Base-by-base conservation (phyloP, 2,329 filamentous ascomycete genomes). In the Colletotrichum graminicola region DNA sequence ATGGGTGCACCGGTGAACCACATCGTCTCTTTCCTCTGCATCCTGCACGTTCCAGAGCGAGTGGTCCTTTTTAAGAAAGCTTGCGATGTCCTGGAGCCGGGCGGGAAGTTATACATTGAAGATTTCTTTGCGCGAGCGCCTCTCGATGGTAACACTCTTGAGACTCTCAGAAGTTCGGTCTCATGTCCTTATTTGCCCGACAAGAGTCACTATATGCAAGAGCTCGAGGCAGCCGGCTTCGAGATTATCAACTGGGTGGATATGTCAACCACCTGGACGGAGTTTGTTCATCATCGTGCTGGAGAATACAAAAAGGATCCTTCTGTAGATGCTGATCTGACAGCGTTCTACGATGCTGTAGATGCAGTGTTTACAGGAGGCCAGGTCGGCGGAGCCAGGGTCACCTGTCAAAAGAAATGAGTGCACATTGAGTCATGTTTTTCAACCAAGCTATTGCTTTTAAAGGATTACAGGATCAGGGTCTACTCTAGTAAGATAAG, bases 11-110 rank as follows among this genome's bases (percentile, higher is more conserved):
- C 71, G 0, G 72, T 72, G 16, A 69, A 76, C 47, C 72, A 75
- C 60, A 57, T 75, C 41, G 66, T 76, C 29, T 75, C 75, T 14
- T 73, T 76, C 45, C 68, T 76, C n/a, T 75, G 73, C 64, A 72
- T 76, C 47, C 45, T 75, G 43, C 75, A 76, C 45, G 72, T 75
- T 18, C 66, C 74, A 4, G 62, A 65, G 36, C 69, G 73, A 3
- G 43, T 64, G 26, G 34, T 36, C 47, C 67, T 76, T 10, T 76
- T 76, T 45, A 36, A 55, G 29, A 74, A 70, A 36, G 67, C 71
- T 14, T 61, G 52, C 5, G 43, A 65, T 34, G 26, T 74, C 43
- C 65, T 75, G 29, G 66, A 61, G 49, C n/a, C 47, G 1, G 63
- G 64, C 3, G 74, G 75, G 14, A 71, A 39, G 26, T n/a, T 76